These are phyloP conservation scores for Phylloporus arenicola DNA, from an alignment of 768 basidiomycete species.

Conservation along the genomic window DNA sequence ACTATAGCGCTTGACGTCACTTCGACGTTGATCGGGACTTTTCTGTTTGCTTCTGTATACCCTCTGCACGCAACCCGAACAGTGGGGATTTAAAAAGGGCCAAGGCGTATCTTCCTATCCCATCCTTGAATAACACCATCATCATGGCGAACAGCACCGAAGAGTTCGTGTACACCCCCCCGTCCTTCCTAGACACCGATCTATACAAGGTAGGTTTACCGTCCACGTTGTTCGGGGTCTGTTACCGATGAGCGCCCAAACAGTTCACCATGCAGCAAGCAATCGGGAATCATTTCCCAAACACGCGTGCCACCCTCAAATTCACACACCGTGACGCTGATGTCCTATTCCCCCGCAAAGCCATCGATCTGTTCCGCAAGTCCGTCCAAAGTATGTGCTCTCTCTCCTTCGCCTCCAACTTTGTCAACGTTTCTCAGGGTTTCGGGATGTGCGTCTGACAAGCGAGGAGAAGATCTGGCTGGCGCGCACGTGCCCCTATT, in stretches of 20 bases:
- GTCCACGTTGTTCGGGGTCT: background rate
- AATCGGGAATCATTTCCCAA: constrained; percentile 71
- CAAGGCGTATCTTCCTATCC: background rate
- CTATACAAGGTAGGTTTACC: constrained; percentile 70
- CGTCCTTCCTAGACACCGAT: constrained; percentile 86
- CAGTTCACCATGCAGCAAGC: constrained; percentile 97
- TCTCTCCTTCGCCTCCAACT: constrained; percentile 1
- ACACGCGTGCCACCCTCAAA: constrained; percentile 61
- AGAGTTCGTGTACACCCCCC: constrained; percentile 14
- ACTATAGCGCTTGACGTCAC: background rate
- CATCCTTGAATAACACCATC: background rate
- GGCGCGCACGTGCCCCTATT: constrained; percentile 61
- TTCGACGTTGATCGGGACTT: background rate
- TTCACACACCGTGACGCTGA: constrained; percentile 75
- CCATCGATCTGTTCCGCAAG: constrained; percentile 32
- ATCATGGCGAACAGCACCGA: constrained; percentile 11
- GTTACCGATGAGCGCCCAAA: background rate
- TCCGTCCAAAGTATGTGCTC: constrained; percentile 54
- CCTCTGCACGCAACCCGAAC: background rate
- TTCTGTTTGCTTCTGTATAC: background rate
- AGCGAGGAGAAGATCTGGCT: constrained; percentile 66
- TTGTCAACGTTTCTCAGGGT: constrained; percentile 46
- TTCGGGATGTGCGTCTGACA: constrained; percentile 58
- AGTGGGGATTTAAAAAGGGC: background rate
- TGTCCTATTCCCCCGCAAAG: constrained; percentile 52